Base-by-base conservation (phyloP, 2,329 filamentous ascomycete genomes). In the Pyrenochaeta sp. region DNA sequence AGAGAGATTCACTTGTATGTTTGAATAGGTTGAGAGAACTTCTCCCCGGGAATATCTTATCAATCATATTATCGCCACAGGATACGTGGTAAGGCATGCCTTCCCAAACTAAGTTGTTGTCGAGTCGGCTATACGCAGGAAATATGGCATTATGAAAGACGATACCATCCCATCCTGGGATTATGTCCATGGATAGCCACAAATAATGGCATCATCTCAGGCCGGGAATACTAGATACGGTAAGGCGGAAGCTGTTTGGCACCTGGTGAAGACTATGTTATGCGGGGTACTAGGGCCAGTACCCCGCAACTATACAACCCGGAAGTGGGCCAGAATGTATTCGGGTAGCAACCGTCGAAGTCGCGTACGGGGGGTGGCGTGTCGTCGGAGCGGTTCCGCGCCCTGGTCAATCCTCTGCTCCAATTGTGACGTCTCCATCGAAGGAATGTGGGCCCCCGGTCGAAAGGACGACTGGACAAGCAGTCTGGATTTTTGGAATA, bases 241-340 rank as follows among this genome's bases (percentile, higher is more conserved):
- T 32, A 63, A 61, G 48, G 29, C 57, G 54, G 23, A n/a, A 1
- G 11, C 35, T 32, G 15, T 15, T 40, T 35, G 9, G 7, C 39
- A 32, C 20, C 7, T 37, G 18, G 17, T 36, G 33, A 17, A 36
- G 23, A 52, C 37, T 39, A 39, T 54, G 45, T 51, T 56, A 51
- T 60, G 64, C 60, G 62, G 64, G 62, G 64, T 60, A 51, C 54
- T 42, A 35, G 39, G 44, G 32, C 40, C 2, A 43, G 27, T 60
- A 64, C 62, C 62, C 64, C 64, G 64, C 64, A 62, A 51, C 47
- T 51, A 40, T 51, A 46, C 57, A 51, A 52, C 43, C 51, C 17
- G 54, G n/a, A n/a, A n/a, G n/a, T n/a, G n/a, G 47, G 47, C 37
- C 41, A 30, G 45, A 56, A 49, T 39, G 15, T 50, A 42, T 48